Evolutionary conservation across 2,329 filamentous ascomycete genomes (phyloP), one percentile per base, ranked within the genome.

Genomic region (Ceratocystis alfenasii): DNA sequence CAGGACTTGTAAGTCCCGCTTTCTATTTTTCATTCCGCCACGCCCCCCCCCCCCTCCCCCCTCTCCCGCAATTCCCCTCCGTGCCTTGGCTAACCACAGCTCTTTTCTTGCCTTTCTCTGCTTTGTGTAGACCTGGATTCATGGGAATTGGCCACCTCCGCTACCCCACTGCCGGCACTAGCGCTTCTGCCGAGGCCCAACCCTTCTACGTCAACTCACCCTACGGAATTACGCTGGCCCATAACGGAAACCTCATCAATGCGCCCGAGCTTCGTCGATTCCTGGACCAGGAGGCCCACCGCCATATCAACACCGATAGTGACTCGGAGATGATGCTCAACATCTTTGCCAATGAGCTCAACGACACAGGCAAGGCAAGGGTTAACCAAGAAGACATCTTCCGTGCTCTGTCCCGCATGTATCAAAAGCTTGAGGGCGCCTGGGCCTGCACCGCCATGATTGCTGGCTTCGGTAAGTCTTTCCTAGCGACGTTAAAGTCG

Each of bases 211-310:
- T 93, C 71, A 95, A 95, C 78, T 84, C 81, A 66, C 90, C 89
- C 0, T 94, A 90, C 73, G 90, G 90, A 61, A 87, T 95, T 71
- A 88, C 83, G 72, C 83, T 94, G 73, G 83, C 87, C 25, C 87
- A 94, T 76, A 96, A 96, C 72, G 91, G 92, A 68, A 96, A 96
- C 76, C 80, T 96, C 60, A 89, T 95, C 78, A 83, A 95, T 73
- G 84, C 87, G 4, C 80, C 81, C 1, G 85, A 88, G 64, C 79
- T 95, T 61, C 84, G 83, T 74, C 76, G 79, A 68, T 89, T 86
- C 73, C 80, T 95, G 62, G 90, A 95, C 72, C 78, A 86, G 69
- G 87, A 89, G 70, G 89, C 88, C 6, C 89, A 89, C 73, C 83
- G 90, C 70, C 90, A 95, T 74, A 88, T 94, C 79, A 96, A 95